Evolutionary conservation across 129 eudicot species (phyloP).

Genomic region (Flaveria sonorensis): DNA sequence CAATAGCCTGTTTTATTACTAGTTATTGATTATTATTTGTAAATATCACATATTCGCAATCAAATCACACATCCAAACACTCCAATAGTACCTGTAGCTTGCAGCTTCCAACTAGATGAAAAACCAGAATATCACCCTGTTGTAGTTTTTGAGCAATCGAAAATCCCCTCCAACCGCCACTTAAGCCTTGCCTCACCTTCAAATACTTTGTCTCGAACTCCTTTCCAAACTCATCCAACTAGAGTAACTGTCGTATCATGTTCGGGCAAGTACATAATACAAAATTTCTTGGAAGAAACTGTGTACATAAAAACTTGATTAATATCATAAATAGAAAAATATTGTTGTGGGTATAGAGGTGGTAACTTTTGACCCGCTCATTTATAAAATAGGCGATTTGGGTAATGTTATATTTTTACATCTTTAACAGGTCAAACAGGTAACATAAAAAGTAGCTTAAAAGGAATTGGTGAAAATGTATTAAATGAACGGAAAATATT

Average conservation of each 20-base stretch:
- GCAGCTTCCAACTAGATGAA: slow-evolving; percentile 23
- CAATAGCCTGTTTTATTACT: too few relatives aligned
- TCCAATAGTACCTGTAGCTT: slow-evolving; percentile 17
- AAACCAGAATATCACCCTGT: slow-evolving; percentile 21
- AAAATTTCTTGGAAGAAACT: slow-evolving; percentile 24
- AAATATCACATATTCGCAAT: not conserved
- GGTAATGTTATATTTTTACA: not conserved
- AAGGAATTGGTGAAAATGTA: not conserved
- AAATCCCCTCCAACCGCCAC: slow-evolving; percentile 29
- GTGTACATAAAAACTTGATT: not conserved
- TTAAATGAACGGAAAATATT: too few relatives aligned
- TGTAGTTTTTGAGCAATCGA: slow-evolving; percentile 13
- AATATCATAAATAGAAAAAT: not conserved
- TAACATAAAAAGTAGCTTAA: too few relatives aligned
- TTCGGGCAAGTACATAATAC: slow-evolving; percentile 18
- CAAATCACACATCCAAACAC: not conserved
- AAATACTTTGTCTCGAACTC: slow-evolving; percentile 24
- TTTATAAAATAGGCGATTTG: not conserved
- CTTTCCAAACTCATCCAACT: slow-evolving; percentile 23
- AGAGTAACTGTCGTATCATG: slow-evolving; percentile 23
- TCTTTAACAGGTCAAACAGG: not conserved
- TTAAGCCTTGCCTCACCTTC: slow-evolving; percentile 17
- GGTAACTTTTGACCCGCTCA: too few relatives aligned
- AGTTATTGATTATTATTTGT: not conserved
- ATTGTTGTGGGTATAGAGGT: not conserved